These are phyloP conservation scores for Monilinia laxa DNA, from an alignment of 2,329 filamentous ascomycete species.

Conservation along the genomic window DNA sequence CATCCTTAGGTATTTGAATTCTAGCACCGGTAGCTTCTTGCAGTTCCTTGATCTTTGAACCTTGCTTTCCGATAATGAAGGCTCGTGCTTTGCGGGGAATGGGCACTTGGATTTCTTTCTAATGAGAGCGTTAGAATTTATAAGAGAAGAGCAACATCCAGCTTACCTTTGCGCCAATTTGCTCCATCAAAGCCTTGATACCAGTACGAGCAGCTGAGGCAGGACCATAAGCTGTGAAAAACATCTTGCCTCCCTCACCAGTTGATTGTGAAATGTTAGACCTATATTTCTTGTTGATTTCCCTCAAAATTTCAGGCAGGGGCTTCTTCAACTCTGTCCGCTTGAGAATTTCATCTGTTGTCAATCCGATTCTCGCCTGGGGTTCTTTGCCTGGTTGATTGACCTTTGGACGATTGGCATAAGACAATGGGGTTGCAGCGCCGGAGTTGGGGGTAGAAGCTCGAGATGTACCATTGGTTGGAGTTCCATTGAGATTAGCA, in stretches of 20 bases:
- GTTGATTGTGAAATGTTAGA: conserved; percentile 77
- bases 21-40: conserved; percentile 86
- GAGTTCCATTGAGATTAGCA: conserved; percentile 55
- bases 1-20: conserved; percentile 83
- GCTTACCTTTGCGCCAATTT: conserved; percentile 80
- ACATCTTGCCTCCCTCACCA: conserved; percentile 68
- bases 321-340: conserved; percentile 79
- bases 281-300: conserved; percentile 89
- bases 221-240: conserved; percentile 83
- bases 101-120: conserved; percentile 70
- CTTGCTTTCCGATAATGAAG: conserved; percentile 90
- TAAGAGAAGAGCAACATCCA: conserved; percentile 24
- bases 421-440: conserved; percentile 44
- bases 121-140: conserved; percentile 25
- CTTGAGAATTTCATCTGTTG: conserved; percentile 69
- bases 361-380: conserved; percentile 45
- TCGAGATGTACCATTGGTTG: conserved; percentile 44
- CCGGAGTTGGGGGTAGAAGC: conserved; percentile 64
- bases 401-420: conserved; percentile 49
- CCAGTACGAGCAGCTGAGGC: conserved; percentile 67
- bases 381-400: conserved; percentile 61
- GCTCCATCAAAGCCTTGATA: conserved; percentile 82
- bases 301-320: conserved; percentile 78
- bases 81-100: conserved; percentile 82
- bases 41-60: conserved; percentile 84